phyloP scores from a whole-genome alignment of 2,329 filamentous ascomycete species.

The Venturia oleaginea region DNA sequence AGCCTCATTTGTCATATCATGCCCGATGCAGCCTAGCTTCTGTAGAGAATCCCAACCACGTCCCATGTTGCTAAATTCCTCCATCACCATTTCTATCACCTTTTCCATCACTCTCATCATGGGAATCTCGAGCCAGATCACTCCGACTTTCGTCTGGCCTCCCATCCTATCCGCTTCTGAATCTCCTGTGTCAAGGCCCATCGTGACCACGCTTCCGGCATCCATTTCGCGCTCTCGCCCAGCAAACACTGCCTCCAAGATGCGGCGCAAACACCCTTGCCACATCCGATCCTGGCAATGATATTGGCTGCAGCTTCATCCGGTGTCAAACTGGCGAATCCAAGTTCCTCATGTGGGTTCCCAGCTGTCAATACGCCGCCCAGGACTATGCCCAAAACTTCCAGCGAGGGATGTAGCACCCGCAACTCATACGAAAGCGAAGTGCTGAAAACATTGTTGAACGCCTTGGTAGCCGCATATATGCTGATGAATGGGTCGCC shows the following conservation, averaged over 20 bases:
- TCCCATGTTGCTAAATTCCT: too few relatives aligned
- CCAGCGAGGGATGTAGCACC: not conserved
- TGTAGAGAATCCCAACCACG: too few relatives aligned
- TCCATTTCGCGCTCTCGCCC: slow-evolving; percentile 6
- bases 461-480: slow-evolving; percentile 10
- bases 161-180: not conserved
- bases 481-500: slow-evolving; percentile 4
- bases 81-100: too few relatives aligned
- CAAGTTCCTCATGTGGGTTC: not conserved
- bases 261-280: not conserved
- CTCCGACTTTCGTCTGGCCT: not conserved
- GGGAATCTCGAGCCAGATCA: not conserved
- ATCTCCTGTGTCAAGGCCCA: not conserved
- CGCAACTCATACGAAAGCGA: slow-evolving; percentile 8
- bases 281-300: slow-evolving; percentile 8
- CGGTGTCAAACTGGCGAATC: not conserved
- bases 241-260: slow-evolving; percentile 8
- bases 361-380: not conserved
- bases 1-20: too few relatives aligned
- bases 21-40: too few relatives aligned
- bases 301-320: not conserved
- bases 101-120: too few relatives aligned
- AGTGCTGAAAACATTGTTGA: slow-evolving; percentile 10
- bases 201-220: not conserved
- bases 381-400: slow-evolving; percentile 7